These are phyloP conservation scores for Solioccasus polychromus DNA, from an alignment of 768 basidiomycete species.

Conservation along the genomic window DNA sequence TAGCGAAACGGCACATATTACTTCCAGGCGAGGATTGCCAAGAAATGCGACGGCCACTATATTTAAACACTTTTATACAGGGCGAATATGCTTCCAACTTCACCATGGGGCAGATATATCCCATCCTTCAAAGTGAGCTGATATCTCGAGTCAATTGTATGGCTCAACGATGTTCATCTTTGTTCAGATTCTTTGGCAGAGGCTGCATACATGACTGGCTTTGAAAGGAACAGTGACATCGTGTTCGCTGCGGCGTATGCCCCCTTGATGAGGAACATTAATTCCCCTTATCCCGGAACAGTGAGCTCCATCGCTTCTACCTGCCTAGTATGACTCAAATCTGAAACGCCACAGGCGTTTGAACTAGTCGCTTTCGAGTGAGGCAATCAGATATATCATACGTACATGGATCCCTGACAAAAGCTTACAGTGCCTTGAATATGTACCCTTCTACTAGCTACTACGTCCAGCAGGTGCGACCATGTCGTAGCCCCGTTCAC, in stretches of 20 bases:
- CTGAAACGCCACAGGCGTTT: constrained; percentile 33
- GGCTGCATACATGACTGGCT: constrained; percentile 65
- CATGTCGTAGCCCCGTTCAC: too few species aligned
- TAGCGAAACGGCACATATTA: constrained; percentile 59
- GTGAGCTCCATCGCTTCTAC: constrained; percentile 32
- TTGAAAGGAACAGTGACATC: constrained; percentile 56
- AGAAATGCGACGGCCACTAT: neutral
- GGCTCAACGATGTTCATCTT: neutral
- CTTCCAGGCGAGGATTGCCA: constrained; percentile 33
- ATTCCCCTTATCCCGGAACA: constrained; percentile 44
- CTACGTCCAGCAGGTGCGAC: constrained; percentile 53
- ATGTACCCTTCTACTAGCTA: constrained; percentile 59
- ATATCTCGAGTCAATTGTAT: neutral
- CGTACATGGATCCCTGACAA: neutral
- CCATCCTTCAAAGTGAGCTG: constrained; percentile 47
- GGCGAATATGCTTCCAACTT: constrained; percentile 58
- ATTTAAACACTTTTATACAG: constrained; percentile 7
- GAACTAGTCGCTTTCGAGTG: constrained; percentile 60
- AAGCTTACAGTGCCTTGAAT: constrained; percentile 38
- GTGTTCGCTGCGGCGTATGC: constrained; percentile 62
- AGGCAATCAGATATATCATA: constrained; percentile 18
- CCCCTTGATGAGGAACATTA: constrained; percentile 50
- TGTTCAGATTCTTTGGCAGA: constrained; percentile 46
- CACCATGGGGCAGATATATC: constrained; percentile 47
- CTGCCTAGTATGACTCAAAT: neutral